Evolutionary conservation across 306 rosid species (phyloP).

Genomic region (Senna tora): DNA sequence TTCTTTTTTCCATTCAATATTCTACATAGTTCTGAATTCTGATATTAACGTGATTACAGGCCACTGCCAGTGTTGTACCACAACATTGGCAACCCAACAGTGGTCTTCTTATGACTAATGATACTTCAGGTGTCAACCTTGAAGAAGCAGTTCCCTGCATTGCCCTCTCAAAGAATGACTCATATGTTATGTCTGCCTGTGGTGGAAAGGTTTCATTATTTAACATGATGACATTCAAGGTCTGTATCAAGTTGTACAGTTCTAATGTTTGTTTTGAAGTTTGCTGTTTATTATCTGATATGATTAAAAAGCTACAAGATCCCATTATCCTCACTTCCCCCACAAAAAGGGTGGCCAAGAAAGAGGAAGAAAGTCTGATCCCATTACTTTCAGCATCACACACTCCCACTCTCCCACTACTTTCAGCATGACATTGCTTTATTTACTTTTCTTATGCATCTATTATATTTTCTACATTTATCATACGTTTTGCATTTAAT

Average conservation of each 20-base stretch:
- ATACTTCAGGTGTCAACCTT: conserved; percentile 73
- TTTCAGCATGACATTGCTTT: too few species aligned
- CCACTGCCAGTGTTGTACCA: conserved; percentile 86
- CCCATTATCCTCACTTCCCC: too few species aligned
- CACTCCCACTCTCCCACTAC: too few species aligned
- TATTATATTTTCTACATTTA: too few species aligned
- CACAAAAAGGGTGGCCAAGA: too few species aligned
- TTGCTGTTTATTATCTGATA: conserved; percentile 18
- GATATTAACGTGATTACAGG: conserved; percentile 58
- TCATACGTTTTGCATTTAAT: too few species aligned
- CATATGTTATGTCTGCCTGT: conserved; percentile 82
- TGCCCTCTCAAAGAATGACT: conserved; percentile 82
- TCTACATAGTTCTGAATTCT: conserved; percentile 46
- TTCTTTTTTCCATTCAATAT: conserved; percentile 29
- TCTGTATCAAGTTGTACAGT: conserved; percentile 33
- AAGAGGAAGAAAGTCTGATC: too few species aligned
- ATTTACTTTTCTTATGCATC: too few species aligned
- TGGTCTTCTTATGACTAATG: conserved; percentile 85
- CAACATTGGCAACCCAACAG: conserved; percentile 82
- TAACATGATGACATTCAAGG: conserved; percentile 84
- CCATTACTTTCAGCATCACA: too few species aligned
- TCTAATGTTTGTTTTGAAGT: conserved; percentile 24
- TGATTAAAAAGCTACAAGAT: too few species aligned
- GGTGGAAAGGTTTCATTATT: conserved; percentile 86
- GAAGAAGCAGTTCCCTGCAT: conserved; percentile 86